phyloP scores from a whole-genome alignment of 1,139 yeast species.

The Debaryomyces udenii region DNA sequence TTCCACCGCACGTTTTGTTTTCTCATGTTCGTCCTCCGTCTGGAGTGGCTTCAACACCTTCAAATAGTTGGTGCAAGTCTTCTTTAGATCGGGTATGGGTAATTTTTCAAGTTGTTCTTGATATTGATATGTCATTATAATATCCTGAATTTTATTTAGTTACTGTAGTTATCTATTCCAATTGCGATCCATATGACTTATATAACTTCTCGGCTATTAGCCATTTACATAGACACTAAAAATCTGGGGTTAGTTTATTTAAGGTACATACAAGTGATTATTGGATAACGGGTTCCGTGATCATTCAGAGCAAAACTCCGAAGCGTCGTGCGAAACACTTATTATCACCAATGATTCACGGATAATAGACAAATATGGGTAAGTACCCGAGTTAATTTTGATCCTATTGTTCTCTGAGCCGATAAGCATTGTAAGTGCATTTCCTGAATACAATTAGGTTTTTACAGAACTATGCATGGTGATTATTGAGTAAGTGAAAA shows the following conservation, averaged over 20 bases:
- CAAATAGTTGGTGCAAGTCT: constrained; percentile 66
- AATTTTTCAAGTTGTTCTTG: constrained; percentile 63
- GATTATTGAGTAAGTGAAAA: too few relatives aligned
- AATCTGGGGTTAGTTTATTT: constrained; percentile 6
- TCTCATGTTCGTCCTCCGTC: constrained; percentile 66
- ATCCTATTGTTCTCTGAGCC: not conserved
- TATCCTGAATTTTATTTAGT: constrained; percentile 1
- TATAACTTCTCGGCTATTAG: constrained; percentile 1
- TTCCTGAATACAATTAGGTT: too few relatives aligned
- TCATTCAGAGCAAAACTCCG: constrained; percentile 10
- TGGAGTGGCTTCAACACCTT: constrained; percentile 74
- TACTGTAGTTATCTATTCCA: not conserved
- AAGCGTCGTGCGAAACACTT: constrained; percentile 1
- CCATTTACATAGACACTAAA: not conserved
- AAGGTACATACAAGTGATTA: not conserved
- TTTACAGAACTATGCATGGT: too few relatives aligned
- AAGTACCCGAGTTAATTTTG: not conserved
- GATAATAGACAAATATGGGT: not conserved
- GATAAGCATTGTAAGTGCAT: too few relatives aligned
- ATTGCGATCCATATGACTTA: not conserved
- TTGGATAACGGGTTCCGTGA: constrained; percentile 4
- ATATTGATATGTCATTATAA: constrained; percentile 50
- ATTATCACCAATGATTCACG: not conserved
- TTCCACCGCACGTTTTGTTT: constrained; percentile 62
- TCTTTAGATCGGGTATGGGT: constrained; percentile 76